phyloP scores from a whole-genome alignment of 805 yeast species.

The Kazachstania psychrophila region DNA sequence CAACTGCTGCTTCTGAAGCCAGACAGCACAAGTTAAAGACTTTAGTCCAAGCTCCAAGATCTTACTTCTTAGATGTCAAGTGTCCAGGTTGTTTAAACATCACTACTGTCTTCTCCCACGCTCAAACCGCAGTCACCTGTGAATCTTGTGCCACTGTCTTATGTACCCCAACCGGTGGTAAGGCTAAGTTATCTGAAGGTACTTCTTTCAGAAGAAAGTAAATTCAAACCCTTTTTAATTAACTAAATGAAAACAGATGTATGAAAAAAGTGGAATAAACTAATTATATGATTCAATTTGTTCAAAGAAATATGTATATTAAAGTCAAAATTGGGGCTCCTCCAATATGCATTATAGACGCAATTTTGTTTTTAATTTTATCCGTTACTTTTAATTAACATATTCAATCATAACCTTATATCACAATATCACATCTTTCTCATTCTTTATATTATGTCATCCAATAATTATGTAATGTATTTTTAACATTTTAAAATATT shows the following conservation, averaged over 20 bases:
- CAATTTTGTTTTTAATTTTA: no score
- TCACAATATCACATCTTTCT: no score
- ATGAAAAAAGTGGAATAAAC: no score
- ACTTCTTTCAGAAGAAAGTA: constrained; percentile 99
- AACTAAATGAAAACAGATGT: no score
- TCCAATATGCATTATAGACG: no score
- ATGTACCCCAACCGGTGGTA: constrained; percentile 99
- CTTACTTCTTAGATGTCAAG: constrained; percentile 99
- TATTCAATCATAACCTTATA: no score
- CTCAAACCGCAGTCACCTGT: constrained; percentile 99
- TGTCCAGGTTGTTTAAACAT: constrained; percentile 99
- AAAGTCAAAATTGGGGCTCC: no score
- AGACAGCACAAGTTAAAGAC: constrained; percentile 95
- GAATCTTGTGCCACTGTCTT: constrained; percentile 97
- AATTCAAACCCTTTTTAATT: constrained; percentile 27
- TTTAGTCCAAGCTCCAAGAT: constrained; percentile 96
- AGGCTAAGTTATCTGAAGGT: constrained; percentile 99
- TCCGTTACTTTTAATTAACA: no score
- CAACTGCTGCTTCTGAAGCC: constrained; percentile 93
- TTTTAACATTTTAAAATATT: not conserved
- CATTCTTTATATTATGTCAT: not conserved
- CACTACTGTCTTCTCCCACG: constrained; percentile 99
- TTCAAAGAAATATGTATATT: no score
- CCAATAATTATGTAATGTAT: constrained; percentile 1
- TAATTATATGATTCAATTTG: no score